A percentile compares a stretch with the other conserved stretches of the same genome.
phyloP scores from a whole-genome alignment of 2,329 filamentous ascomycete genomes.

The Talaromyces sp. region DNA sequence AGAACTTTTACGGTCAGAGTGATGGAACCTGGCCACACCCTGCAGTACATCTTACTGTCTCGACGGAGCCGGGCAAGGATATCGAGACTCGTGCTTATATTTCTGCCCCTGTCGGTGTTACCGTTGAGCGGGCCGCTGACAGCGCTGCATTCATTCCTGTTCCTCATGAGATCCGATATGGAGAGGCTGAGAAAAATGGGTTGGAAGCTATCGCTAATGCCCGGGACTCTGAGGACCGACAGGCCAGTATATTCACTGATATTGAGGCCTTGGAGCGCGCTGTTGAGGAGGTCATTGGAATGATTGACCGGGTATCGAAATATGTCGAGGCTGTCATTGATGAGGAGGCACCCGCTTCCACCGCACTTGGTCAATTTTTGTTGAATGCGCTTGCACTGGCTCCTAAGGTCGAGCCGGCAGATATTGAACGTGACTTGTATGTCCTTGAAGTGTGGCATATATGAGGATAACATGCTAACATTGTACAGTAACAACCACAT shows the following conservation, averaged over 20 bases:
- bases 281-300: conserved; percentile 79
- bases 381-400: conserved; percentile 90
- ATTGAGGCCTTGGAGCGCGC: conserved; percentile 84
- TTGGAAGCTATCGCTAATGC: conserved; percentile 81
- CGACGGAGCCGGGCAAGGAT: conserved; percentile 80
- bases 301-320: conserved; percentile 85
- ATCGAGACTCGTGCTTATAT: conserved; percentile 94
- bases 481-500: conserved; percentile 84
- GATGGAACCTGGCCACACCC: conserved; percentile 96
- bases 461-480: not conserved
- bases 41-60: conserved; percentile 94
- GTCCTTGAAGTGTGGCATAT: conserved; percentile 27
- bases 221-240: conserved; percentile 71
- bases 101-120: conserved; percentile 89
- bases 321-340: conserved; percentile 90
- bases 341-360: conserved; percentile 82
- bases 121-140: conserved; percentile 88
- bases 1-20: conserved; percentile 98
- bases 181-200: conserved; percentile 70
- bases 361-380: conserved; percentile 88
- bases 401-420: conserved; percentile 84
- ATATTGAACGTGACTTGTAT: conserved; percentile 92
- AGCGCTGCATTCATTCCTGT: conserved; percentile 97
- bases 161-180: conserved; percentile 88
- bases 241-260: conserved; percentile 73